These are phyloP conservation scores for Termitomyces sp. DNA, from an alignment of 1,284 basidiomycete species.

Conservation along the genomic window DNA sequence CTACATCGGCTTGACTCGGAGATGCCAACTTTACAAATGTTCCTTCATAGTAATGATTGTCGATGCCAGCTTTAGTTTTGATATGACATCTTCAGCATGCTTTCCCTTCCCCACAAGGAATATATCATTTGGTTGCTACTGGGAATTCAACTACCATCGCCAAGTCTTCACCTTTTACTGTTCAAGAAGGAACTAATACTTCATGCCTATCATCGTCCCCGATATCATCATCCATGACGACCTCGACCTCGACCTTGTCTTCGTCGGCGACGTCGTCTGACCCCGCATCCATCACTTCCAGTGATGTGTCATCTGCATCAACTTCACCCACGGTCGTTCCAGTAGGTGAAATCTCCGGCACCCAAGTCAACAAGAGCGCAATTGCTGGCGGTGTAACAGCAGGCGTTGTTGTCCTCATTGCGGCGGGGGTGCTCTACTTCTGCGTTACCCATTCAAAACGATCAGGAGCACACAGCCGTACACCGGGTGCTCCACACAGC, in stretches of 20 bases:
- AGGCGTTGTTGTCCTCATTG: constrained; percentile 27
- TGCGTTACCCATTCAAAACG: constrained; percentile 17
- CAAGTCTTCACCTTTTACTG: constrained; percentile 33
- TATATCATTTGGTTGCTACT: constrained; percentile 32
- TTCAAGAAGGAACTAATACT: constrained; percentile 33
- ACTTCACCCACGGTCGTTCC: constrained; percentile 18
- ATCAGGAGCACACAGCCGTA: constrained; percentile 3
- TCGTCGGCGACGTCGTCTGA: constrained; percentile 16
- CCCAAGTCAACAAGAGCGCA: constrained; percentile 29
- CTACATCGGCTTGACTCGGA: too few species aligned
- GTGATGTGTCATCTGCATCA: constrained; percentile 17
- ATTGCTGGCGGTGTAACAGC: constrained; percentile 42
- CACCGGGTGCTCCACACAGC: background rate
- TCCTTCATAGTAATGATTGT: constrained; percentile 38
- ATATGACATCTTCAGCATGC: constrained; percentile 21
- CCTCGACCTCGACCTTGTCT: constrained; percentile 17
- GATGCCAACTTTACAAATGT: constrained; percentile 42
- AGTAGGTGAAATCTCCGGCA: constrained; percentile 13
- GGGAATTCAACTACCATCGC: constrained; percentile 9
- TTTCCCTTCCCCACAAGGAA: constrained; percentile 39
- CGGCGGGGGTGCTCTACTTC: constrained; percentile 30
- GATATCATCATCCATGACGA: constrained; percentile 15
- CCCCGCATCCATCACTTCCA: constrained; percentile 10
- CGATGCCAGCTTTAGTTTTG: constrained; percentile 36
- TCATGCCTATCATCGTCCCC: constrained; percentile 29